A percentile compares a stretch with the other conserved stretches of the same genome.
Conservation (phyloP, 495 filamentous ascomycete genomes). For the Hyaloscypha variabilis region DNA sequence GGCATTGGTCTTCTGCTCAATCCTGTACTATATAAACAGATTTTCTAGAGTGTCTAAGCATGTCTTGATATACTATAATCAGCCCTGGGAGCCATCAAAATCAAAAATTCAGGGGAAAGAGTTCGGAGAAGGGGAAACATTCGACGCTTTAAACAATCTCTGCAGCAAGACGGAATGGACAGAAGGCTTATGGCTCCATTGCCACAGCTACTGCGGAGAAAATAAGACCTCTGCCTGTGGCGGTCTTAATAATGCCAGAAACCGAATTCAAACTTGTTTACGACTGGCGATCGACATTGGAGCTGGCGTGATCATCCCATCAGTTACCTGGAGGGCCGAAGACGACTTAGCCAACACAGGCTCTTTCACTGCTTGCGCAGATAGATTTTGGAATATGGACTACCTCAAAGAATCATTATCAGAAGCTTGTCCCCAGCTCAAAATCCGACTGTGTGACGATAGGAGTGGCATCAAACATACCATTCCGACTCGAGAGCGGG, state of each 20-base stretch:
- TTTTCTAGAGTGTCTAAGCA: slow-evolving; percentile 6
- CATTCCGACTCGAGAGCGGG: not conserved
- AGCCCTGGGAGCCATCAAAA: not conserved
- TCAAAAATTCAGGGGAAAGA: slow-evolving; percentile 8
- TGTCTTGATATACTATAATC: not conserved
- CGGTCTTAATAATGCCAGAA: slow-evolving; percentile 22
- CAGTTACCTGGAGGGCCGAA: slow-evolving; percentile 11
- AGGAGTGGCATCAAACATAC: slow-evolving; percentile 7
- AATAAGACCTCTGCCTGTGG: slow-evolving; percentile 18
- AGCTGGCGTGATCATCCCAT: slow-evolving; percentile 12
- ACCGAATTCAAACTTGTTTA: slow-evolving; percentile 20
- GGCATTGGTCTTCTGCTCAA: too few relatives aligned
- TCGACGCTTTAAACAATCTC: slow-evolving; percentile 8
- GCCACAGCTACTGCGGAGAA: slow-evolving; percentile 16
- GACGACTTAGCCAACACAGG: slow-evolving; percentile 8
- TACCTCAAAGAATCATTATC: slow-evolving; percentile 5
- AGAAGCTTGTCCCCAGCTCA: slow-evolving; percentile 12
- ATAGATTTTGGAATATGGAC: slow-evolving; percentile 20
- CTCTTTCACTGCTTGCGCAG: slow-evolving; percentile 4
- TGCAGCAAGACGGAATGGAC: slow-evolving; percentile 23
- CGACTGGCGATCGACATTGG: slow-evolving; percentile 24
- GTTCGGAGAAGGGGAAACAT: slow-evolving; percentile 1
- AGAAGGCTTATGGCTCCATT: slow-evolving; percentile 24
- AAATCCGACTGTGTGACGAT: slow-evolving; percentile 12
- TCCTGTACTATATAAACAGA: slow-evolving; percentile 2